Conservation (phyloP, 1,284 basidiomycete genomes). For the Trametes hirsuta region DNA sequence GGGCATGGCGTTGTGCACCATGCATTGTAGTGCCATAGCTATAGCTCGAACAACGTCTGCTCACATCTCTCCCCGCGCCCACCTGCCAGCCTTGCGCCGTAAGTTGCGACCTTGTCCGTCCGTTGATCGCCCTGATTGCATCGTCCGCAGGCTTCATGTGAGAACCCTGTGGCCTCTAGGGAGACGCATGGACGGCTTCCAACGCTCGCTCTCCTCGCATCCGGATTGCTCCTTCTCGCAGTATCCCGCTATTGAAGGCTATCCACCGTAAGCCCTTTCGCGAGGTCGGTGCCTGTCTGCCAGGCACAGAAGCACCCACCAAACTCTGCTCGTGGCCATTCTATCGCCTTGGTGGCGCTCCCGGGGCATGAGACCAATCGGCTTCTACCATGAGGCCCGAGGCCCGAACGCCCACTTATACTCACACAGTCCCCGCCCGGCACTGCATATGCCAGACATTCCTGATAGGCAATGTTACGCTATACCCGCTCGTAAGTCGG, state of each 20-base stretch:
- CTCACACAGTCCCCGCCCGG: slow-evolving; percentile 4
- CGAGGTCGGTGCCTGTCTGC: slow-evolving; percentile 20
- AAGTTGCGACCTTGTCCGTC: slow-evolving; percentile 6
- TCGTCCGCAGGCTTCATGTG: slow-evolving; percentile 13
- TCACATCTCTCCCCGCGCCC: background rate
- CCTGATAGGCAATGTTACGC: too few relatives aligned
- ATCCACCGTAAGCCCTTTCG: slow-evolving; percentile 17
- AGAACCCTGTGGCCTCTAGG: background rate
- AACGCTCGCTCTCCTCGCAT: slow-evolving; percentile 2
- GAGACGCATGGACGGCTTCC: slow-evolving; percentile 3
- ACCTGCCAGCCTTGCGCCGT: background rate
- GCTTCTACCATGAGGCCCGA: slow-evolving; percentile 12
- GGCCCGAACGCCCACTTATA: slow-evolving; percentile 10
- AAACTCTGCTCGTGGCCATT: slow-evolving; percentile 15
- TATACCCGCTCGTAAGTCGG: too few relatives aligned
- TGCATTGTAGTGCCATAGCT: background rate
- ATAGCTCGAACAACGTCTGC: background rate
- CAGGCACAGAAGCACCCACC: slow-evolving; percentile 24
- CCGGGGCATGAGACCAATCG: slow-evolving; percentile 18
- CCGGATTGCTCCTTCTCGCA: slow-evolving; percentile 4
- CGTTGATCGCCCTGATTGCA: slow-evolving; percentile 26
- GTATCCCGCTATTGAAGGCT: slow-evolving; percentile 7
- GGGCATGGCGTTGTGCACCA: background rate
- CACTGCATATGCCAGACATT: too few relatives aligned
- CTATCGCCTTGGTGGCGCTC: slow-evolving; percentile 18